These are phyloP conservation scores for Pelargonium nanum DNA, from an alignment of 345 rosid species.

Conservation along the genomic window DNA sequence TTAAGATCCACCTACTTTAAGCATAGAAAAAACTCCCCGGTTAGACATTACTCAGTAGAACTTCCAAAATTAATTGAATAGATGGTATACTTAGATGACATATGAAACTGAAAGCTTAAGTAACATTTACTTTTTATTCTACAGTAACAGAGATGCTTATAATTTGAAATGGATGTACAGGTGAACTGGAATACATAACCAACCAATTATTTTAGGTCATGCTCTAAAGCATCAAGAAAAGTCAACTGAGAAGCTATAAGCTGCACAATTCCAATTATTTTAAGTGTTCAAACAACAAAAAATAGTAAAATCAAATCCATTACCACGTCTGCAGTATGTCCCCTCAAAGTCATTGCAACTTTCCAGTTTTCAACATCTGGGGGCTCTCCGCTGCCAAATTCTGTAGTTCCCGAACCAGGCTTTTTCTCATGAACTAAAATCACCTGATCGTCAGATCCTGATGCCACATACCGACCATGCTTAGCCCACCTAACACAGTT, in stretches of 20 bases:
- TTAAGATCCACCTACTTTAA: constrained; percentile 99
- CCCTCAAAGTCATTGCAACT: constrained; percentile 88
- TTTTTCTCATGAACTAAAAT: constrained; percentile 87
- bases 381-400: constrained; percentile 96
- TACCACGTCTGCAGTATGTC: constrained; percentile 99
- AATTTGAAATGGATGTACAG: background rate
- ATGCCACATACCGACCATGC: constrained; percentile 79
- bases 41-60: constrained; percentile 21
- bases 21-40: constrained; percentile 35
- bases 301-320: constrained; percentile 14
- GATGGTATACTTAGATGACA: background rate
- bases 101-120: no score
- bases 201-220: background rate
- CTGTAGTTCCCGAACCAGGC: constrained; percentile 95
- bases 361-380: constrained; percentile 99
- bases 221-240: background rate
- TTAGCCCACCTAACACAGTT: constrained; percentile 99
- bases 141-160: background rate
- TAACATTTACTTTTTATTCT: background rate
- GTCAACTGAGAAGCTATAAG: background rate
- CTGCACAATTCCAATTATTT: no score
- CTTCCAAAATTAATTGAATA: constrained; percentile 10
- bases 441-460: constrained; percentile 96
- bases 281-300: background rate
- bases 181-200: background rate